Evolutionary conservation across 2,329 filamentous ascomycete genomes (phyloP), one percentile per base, ranked within the genome.

Genomic region (Arthrobotrys sphaeroides): DNA sequence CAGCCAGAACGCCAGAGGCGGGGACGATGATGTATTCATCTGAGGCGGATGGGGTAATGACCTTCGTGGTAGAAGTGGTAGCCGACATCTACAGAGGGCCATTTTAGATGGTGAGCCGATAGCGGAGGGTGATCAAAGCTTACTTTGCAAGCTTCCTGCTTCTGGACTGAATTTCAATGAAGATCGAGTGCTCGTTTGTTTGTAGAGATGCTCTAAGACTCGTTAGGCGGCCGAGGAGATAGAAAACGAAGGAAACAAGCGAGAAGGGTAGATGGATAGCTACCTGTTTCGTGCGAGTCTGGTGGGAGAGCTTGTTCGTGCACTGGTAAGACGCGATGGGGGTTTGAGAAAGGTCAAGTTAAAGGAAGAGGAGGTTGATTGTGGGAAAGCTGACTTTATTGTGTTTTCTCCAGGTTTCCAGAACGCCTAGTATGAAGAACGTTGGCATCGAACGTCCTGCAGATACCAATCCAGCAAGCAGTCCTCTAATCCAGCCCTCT

Each of bases 361-460:
- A 1, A 28, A 13, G 16, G 13, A 28, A 10, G 31, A 16, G 6
- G 16, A 24, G 51, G 33, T 33, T 33, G 13, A 33, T 31, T 53
- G 47, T 53, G 47, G 16, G 40, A 6, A 20, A 5, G 40, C 16
- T 20, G 16, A 6, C 1, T 20, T 43, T 43, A 36, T 38, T 12
- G 20, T 53, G 31, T 33, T 5, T 38, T 55, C 51, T 55, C 51
- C 28, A 38, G 31, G 28, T 55, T 55, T 55, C 51, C 31, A 55
- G 51, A 55, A 55, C 31, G 18, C 51, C 3, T 31, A n/a, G 2
- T 51, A 10, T 38, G 31, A 36, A 31, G 18, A 31, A 22, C 18
- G 16, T 43, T 43, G 5, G 40, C 20, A 6, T 3, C 20, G 16
- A 43, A 18, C 40, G 16, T 22, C n/a, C 40, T 22, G 22, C 12